These are phyloP conservation scores for Phytophthora macrochlamydospora DNA, from an alignment of 352 stramenopile genomes.

Conservation along the genomic window DNA sequence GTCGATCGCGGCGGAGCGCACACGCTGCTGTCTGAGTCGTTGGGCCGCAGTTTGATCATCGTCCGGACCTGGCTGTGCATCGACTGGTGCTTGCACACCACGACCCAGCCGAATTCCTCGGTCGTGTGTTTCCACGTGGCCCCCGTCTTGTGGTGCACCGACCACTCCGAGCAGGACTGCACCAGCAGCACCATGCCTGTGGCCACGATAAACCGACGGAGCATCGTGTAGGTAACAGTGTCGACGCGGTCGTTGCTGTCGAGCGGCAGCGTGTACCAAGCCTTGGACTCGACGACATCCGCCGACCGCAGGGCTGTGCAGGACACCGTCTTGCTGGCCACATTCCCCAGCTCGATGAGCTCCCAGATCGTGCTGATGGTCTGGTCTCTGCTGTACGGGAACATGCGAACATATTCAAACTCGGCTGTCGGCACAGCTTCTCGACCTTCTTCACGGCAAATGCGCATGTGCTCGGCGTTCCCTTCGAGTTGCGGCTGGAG, in stretches of 20 bases:
- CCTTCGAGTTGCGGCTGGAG: neutral
- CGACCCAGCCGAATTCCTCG: slow-evolving; percentile 15
- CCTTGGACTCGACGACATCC: slow-evolving; percentile 10
- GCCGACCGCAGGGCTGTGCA: neutral
- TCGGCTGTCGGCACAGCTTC: slow-evolving; percentile 12
- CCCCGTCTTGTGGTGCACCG: slow-evolving; percentile 5
- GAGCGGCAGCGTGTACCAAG: slow-evolving; percentile 4
- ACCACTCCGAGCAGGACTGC: slow-evolving; percentile 17
- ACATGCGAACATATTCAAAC: slow-evolving; percentile 11
- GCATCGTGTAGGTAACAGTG: slow-evolving; percentile 13
- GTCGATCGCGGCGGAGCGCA: neutral
- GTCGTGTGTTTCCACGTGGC: slow-evolving; percentile 12
- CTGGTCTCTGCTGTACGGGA: slow-evolving; percentile 12
- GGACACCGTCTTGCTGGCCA: neutral
- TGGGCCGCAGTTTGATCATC: slow-evolving; percentile 17
- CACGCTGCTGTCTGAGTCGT: neutral
- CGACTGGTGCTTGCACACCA: slow-evolving; percentile 3
- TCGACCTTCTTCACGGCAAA: slow-evolving; percentile 17
- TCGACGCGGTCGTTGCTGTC: neutral
- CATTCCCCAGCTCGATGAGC: slow-evolving; percentile 9
- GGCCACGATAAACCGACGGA: slow-evolving; percentile 9
- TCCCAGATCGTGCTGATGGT: slow-evolving; percentile 18
- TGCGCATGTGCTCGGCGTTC: slow-evolving; percentile 9
- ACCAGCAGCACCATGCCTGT: slow-evolving; percentile 15
- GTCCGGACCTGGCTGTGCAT: slow-evolving; percentile 11